These are phyloP conservation scores for Scorias spongiosa DNA, from an alignment of 2,329 filamentous ascomycete genomes.

Conservation along the genomic window DNA sequence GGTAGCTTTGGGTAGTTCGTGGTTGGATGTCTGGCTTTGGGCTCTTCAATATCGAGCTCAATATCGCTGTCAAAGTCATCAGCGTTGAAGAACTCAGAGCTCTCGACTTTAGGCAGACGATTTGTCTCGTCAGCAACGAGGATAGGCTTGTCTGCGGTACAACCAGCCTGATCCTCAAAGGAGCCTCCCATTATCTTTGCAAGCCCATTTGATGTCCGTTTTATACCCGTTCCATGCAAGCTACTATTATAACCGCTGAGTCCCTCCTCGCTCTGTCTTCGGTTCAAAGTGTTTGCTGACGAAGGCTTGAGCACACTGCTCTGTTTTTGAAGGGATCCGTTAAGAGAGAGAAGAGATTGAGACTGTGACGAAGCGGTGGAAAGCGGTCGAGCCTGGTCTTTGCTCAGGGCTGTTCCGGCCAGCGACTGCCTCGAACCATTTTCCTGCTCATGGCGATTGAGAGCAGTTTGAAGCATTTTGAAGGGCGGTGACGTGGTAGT, in stretches of 20 bases:
- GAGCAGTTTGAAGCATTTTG: neutral
- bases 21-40: conserved; percentile 29
- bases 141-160: conserved; percentile 15
- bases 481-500: too few relatives aligned
- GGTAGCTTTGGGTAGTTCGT: conserved; percentile 28
- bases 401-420: too few relatives aligned
- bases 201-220: conserved; percentile 31
- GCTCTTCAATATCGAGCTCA: conserved; percentile 54
- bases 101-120: conserved; percentile 5
- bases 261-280: conserved; percentile 1
- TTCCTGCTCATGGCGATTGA: neutral
- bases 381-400: neutral
- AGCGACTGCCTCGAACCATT: neutral
- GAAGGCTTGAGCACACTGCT: conserved; percentile 21
- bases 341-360: neutral
- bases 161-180: conserved; percentile 29
- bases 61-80: conserved; percentile 81
- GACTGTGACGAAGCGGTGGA: neutral
- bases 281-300: conserved; percentile 14
- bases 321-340: conserved; percentile 4
- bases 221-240: conserved; percentile 18
- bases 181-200: conserved; percentile 28
- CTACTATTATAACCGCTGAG: conserved; percentile 3
- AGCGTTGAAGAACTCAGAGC: conserved; percentile 50
- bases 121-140: neutral